Conservation (phyloP, 768 basidiomycete species). For the Auriscalpium vulgare region DNA sequence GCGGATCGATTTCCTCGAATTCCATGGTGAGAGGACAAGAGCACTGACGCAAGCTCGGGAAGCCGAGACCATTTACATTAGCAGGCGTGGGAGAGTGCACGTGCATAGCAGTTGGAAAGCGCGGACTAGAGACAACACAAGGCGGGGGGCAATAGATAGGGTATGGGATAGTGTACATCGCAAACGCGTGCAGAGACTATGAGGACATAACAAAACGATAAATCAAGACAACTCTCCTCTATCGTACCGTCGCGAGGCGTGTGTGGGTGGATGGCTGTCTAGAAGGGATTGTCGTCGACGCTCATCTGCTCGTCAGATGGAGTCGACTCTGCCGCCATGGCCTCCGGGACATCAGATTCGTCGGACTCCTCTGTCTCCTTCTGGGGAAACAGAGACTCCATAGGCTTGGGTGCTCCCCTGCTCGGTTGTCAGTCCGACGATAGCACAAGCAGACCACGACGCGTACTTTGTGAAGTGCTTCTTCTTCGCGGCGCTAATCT, state of each 20-base stretch:
- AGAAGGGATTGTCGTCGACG: conserved; percentile 70
- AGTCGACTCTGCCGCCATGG: conserved; percentile 26
- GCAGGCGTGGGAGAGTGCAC: neutral
- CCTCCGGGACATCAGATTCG: conserved; percentile 23
- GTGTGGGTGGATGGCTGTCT: conserved; percentile 10
- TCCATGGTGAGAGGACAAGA: too few species aligned
- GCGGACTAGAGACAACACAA: too few species aligned
- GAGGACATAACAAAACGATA: conserved; percentile 3
- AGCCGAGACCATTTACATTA: neutral
- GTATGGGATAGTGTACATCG: too few species aligned
- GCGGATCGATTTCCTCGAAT: neutral
- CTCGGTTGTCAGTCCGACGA: neutral
- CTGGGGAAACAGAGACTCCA: conserved; percentile 48
- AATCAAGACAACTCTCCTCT: conserved; percentile 1
- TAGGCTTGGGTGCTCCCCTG: conserved; percentile 52
- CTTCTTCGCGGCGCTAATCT: conserved; percentile 85
- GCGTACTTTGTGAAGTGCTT: conserved; percentile 84
- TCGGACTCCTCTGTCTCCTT: conserved; percentile 26
- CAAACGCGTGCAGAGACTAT: neutral
- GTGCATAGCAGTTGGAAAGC: neutral
- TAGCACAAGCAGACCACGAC: conserved; percentile 1
- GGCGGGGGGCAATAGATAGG: too few species aligned
- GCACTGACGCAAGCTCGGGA: too few species aligned
- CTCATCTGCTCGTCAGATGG: conserved; percentile 31
- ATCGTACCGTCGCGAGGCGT: neutral